phyloP scores from a whole-genome alignment of 2,329 filamentous ascomycete genomes.

The Xylaria sp. region DNA sequence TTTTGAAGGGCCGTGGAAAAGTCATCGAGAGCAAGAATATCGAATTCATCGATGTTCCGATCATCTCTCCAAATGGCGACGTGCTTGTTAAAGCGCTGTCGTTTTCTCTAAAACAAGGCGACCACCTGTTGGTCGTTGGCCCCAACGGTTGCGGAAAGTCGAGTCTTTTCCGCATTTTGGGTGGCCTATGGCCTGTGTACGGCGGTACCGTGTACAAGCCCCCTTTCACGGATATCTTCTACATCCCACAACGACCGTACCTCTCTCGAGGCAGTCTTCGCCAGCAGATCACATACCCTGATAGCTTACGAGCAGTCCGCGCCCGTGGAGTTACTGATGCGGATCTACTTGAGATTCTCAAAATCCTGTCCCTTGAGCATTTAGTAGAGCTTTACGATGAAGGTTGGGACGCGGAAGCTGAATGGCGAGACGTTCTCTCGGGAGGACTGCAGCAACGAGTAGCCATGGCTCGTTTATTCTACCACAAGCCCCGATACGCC shows the following conservation, averaged over 20 bases:
- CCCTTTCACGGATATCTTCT: conserved; percentile 89
- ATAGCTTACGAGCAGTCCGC: conserved; percentile 81
- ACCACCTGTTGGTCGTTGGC: conserved; percentile 90
- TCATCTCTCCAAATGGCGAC: conserved; percentile 94
- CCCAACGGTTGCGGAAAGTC: conserved; percentile 98
- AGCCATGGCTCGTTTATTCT: conserved; percentile 93
- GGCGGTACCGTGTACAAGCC: conserved; percentile 91
- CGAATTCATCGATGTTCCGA: conserved; percentile 58
- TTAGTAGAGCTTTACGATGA: conserved; percentile 70
- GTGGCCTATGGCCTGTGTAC: conserved; percentile 96
- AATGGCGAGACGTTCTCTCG: conserved; percentile 93
- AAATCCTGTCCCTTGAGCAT: conserved; percentile 74
- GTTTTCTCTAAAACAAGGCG: conserved; percentile 78
- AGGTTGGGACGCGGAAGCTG: conserved; percentile 89
- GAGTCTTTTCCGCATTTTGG: conserved; percentile 90
- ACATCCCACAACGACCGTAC: conserved; percentile 94
- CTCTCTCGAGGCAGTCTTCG: conserved; percentile 86
- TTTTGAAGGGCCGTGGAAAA: conserved; percentile 75
- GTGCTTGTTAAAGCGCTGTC: conserved; percentile 80
- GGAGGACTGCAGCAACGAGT: conserved; percentile 92
- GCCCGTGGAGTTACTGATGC: conserved; percentile 75
- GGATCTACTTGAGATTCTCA: conserved; percentile 72
- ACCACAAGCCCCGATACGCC: conserved; percentile 86
- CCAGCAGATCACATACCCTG: conserved; percentile 95
- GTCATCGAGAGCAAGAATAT: conserved; percentile 65